Conservation (phyloP, 73 alveolate species). For the Halteria grandinella region DNA sequence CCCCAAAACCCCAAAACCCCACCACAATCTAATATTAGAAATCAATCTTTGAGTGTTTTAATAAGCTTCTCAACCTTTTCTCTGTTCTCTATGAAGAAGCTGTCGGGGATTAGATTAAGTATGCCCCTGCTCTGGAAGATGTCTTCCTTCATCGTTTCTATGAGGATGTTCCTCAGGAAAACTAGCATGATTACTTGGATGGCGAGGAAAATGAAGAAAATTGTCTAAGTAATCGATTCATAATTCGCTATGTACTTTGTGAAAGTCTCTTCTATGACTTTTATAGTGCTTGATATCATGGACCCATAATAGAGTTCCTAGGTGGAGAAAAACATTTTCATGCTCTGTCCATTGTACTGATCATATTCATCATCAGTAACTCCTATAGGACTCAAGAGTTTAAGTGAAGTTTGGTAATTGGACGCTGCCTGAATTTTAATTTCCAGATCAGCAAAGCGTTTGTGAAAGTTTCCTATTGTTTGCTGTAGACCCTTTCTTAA, state of each 20-base stretch:
- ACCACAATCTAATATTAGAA: too few relatives aligned
- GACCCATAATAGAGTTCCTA: conserved; percentile 13
- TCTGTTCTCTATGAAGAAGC: too few relatives aligned
- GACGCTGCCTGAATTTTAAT: too few relatives aligned
- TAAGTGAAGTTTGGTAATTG: not conserved
- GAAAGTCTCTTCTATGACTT: too few relatives aligned
- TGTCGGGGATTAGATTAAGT: conserved; percentile 29
- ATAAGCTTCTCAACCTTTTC: too few relatives aligned
- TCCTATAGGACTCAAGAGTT: too few relatives aligned
- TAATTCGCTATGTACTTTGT: too few relatives aligned
- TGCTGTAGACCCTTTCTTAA: conserved; percentile 19
- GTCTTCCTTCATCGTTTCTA: not conserved
- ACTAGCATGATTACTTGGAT: conserved; percentile 2
- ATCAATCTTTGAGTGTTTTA: too few relatives aligned
- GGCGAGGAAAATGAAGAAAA: conserved; percentile 4
- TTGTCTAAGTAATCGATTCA: not conserved
- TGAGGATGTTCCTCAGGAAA: not conserved
- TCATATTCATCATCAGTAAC: too few relatives aligned
- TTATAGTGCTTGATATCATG: not conserved
- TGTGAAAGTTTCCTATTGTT: conserved; percentile 19
- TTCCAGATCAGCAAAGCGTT: conserved; percentile 26
- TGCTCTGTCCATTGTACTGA: too few relatives aligned
- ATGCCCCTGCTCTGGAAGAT: conserved; percentile 30
- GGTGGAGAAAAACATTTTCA: not conserved
- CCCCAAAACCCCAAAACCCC: too few relatives aligned